These are phyloP conservation scores for Solanum verrucosum DNA, from an alignment of 257 asterid genomes.

Conservation along the genomic window DNA sequence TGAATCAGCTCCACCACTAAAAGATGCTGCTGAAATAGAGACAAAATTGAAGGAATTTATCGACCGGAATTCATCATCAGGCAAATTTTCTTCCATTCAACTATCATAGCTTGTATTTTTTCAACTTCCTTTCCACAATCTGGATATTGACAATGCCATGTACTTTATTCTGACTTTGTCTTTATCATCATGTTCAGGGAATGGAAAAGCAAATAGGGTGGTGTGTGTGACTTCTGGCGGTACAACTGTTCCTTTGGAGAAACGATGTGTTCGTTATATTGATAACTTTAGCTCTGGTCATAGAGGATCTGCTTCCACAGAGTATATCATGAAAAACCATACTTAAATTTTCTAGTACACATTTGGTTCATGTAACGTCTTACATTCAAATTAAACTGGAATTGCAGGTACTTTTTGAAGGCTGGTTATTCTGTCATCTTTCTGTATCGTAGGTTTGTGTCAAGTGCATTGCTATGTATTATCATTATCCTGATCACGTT, in stretches of 20 bases:
- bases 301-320: conserved; percentile 95
- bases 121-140: neutral
- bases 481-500: neutral
- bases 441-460: conserved; percentile 68
- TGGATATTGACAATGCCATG: neutral
- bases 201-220: conserved; percentile 36
- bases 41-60: conserved; percentile 41
- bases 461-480: neutral
- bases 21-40: conserved; percentile 44
- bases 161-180: neutral
- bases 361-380: neutral
- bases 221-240: conserved; percentile 97
- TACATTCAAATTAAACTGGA: neutral
- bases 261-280: conserved; percentile 82
- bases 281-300: conserved; percentile 97
- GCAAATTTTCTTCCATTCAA: conserved; percentile 16
- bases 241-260: conserved; percentile 94
- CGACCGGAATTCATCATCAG: conserved; percentile 24
- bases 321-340: conserved; percentile 38
- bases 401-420: conserved; percentile 71
- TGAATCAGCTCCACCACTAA: conserved; percentile 78
- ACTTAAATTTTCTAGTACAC: neutral
- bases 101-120: neutral
- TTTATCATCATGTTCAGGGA: conserved; percentile 19
- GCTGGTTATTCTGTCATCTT: conserved; percentile 87